phyloP scores from a whole-genome alignment of 163 green algal genomes.

The Scenedesmus sp. region DNA sequence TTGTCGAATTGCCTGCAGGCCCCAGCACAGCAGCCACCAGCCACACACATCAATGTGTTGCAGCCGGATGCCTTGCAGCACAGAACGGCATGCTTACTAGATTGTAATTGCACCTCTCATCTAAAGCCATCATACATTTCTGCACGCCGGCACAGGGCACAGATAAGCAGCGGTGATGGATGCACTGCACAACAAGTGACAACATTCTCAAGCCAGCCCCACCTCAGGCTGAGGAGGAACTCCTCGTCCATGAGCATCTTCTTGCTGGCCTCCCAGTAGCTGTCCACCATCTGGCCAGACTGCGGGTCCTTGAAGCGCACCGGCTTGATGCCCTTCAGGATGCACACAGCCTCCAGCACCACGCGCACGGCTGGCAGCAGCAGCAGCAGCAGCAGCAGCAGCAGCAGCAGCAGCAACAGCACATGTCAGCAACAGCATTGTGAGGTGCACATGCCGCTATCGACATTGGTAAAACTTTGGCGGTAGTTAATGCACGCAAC shows the following conservation, averaged over 20 bases:
- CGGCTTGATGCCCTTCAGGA: constrained; percentile 78
- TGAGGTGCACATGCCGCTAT: too few relatives aligned
- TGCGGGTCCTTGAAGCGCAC: constrained; percentile 67
- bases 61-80: background rate
- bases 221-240: constrained; percentile 74
- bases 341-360: constrained; percentile 86
- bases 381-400: background rate
- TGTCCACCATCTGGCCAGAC: constrained; percentile 79
- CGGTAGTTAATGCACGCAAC: too few relatives aligned
- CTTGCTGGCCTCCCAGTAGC: constrained; percentile 82
- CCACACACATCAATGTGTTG: background rate
- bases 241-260: constrained; percentile 93
- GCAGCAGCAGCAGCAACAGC: background rate
- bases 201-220: background rate
- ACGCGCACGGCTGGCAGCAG: constrained; percentile 65
- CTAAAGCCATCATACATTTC: background rate
- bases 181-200: background rate
- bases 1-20: constrained; percentile 70
- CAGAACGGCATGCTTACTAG: background rate
- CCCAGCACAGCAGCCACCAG: background rate
- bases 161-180: background rate
- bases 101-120: background rate
- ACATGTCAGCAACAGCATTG: constrained; percentile 16
- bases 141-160: background rate
- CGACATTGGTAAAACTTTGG: too few relatives aligned